Evolutionary conservation across 441 rosid species (phyloP).

Genomic region (Gossypium schwendimanii): DNA sequence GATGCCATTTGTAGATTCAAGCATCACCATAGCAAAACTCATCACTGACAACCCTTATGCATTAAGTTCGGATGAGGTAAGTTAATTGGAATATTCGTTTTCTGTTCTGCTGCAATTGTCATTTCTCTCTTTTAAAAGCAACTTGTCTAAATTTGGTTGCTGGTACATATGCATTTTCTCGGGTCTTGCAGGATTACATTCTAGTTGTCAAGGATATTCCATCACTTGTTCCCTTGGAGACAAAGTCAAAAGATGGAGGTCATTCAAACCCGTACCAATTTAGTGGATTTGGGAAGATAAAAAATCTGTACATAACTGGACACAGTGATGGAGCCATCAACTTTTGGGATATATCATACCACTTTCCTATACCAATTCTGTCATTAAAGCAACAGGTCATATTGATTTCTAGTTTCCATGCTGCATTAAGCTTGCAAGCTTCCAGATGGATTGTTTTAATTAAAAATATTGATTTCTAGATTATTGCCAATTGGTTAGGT

Average conservation of each 20-base stretch:
- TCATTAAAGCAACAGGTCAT: conserved; percentile 74
- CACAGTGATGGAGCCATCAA: conserved; percentile 75
- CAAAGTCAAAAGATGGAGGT: conserved; percentile 45
- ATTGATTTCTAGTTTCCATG: neutral
- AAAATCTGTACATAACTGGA: conserved; percentile 74
- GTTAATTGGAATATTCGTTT: neutral
- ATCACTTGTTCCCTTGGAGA: conserved; percentile 53
- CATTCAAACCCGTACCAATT: conserved; percentile 33
- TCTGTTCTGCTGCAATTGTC: neutral
- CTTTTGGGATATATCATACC: conserved; percentile 81
- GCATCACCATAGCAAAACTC: conserved; percentile 54
- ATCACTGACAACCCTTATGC: conserved; percentile 40
- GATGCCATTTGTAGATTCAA: conserved; percentile 62
- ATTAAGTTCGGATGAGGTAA: conserved; percentile 63
- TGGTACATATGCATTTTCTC: conserved; percentile 3
- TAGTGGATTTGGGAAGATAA: conserved; percentile 68
- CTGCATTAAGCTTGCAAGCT: neutral
- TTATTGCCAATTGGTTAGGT: neutral
- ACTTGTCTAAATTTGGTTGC: neutral
- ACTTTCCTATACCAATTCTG: conserved; percentile 53
- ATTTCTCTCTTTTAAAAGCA: neutral
- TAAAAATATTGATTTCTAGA: neutral
- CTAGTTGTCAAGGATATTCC: conserved; percentile 39
- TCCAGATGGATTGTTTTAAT: neutral
- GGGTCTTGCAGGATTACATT: conserved; percentile 47